Evolutionary conservation across 768 basidiomycete species (phyloP).

Genomic region (Tylopilus subfusipes): DNA sequence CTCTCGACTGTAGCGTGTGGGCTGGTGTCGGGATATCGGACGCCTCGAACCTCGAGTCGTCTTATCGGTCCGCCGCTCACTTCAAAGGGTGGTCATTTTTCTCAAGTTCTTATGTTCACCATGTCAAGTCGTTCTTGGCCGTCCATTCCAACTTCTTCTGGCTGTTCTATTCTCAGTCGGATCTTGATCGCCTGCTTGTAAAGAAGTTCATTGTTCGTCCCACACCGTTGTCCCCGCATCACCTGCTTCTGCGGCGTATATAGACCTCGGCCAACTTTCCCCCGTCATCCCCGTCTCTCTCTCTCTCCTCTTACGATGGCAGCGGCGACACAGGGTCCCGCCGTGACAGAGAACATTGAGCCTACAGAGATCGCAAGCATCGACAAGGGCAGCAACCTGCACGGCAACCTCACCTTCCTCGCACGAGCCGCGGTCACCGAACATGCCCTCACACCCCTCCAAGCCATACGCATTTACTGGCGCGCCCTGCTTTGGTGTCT

Average conservation of each 20-base stretch:
- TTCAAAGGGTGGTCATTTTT: not conserved
- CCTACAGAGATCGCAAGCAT: not conserved
- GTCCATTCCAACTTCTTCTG: not conserved
- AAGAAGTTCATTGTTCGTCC: not conserved
- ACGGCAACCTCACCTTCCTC: conserved; percentile 17
- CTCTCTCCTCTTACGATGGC: conserved; percentile 3
- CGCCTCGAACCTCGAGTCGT: no score
- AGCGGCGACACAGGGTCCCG: not conserved
- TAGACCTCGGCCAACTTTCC: not conserved
- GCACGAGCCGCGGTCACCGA: conserved; percentile 22
- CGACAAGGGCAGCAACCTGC: conserved; percentile 3
- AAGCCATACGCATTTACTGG: conserved; percentile 25
- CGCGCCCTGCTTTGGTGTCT: conserved; percentile 25
- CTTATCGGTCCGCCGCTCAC: not conserved
- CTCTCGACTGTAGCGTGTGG: no score
- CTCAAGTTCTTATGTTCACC: not conserved
- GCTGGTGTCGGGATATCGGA: no score
- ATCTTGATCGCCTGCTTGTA: not conserved
- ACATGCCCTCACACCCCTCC: conserved; percentile 16
- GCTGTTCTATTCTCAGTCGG: not conserved
- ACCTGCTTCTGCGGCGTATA: not conserved
- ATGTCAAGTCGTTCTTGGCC: not conserved
- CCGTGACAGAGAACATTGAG: conserved; percentile 9
- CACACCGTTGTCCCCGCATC: not conserved
- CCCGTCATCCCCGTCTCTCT: not conserved